Conservation (phyloP, 352 stramenopile genomes). For the Pythium rishiriense region DNA sequence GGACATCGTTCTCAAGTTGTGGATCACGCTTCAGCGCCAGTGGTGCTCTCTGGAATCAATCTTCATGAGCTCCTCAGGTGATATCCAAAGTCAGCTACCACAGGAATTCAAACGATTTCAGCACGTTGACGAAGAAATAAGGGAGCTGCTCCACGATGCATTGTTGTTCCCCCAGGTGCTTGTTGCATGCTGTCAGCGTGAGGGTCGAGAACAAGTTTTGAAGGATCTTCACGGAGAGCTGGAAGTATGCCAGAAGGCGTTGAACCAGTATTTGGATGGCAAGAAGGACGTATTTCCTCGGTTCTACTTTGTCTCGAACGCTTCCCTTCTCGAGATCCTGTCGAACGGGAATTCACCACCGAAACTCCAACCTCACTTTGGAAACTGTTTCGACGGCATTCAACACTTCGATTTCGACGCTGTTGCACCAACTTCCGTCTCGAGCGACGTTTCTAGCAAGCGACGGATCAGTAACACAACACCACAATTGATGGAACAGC, state of each 20-base stretch:
- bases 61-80: constrained; percentile 89
- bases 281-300: constrained; percentile 96
- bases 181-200: constrained; percentile 64
- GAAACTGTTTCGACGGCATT: constrained; percentile 92
- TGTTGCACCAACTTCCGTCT: constrained; percentile 24
- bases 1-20: constrained; percentile 93
- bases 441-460: not conserved
- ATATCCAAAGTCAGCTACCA: constrained; percentile 93
- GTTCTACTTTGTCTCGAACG: constrained; percentile 98
- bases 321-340: constrained; percentile 94
- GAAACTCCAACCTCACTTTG: constrained; percentile 87
- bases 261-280: constrained; percentile 95
- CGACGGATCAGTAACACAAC: constrained; percentile 11
- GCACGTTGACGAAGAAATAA: constrained; percentile 87
- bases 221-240: constrained; percentile 86
- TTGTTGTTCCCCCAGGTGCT: constrained; percentile 69
- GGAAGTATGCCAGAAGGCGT: constrained; percentile 94
- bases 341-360: constrained; percentile 91
- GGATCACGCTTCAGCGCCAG: constrained; percentile 87
- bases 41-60: constrained; percentile 96
- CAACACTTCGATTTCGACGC: constrained; percentile 72
- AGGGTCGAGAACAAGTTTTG: constrained; percentile 81
- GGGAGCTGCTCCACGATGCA: constrained; percentile 68
- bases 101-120: constrained; percentile 91
- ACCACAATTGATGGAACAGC: constrained; percentile 22